Evolutionary conservation across 257 asterid species (phyloP), one percentile per base, ranked within the genome.

Genomic region (Linderniella brevidens): DNA sequence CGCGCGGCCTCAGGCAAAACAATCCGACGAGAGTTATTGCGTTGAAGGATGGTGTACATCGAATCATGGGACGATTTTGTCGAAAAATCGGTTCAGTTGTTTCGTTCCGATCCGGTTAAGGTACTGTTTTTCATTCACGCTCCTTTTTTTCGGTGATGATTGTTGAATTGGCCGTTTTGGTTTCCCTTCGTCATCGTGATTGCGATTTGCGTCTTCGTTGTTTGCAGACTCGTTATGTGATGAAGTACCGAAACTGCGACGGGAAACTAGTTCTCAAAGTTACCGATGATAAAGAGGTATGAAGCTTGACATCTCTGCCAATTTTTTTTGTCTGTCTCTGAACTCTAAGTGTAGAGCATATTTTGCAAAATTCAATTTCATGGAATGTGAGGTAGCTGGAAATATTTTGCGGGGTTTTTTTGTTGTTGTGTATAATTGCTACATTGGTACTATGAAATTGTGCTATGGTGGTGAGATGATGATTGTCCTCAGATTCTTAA

Each of bases 261-360:
- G 94, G 94, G 41, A 82, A 86, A 69, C 64, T 86, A 80, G 82
- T 86, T 45, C 83, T 86, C n/a, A 86, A 86, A 58, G 96, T 86
- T 54, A 82, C 94, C 9, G 87, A 79, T 55, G 74, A 86, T 63
- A 82, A 64, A 64, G 76, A 68, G 96, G 94, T 86, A 64, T 57
- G 40, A 0, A 11, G 41, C 29, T 55, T 52, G 54, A 19, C 19
- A 13, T 37, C 4, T 13, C 32, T 25, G 6, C 6, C 32, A 25
- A 17, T 11, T 7, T 17, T 46, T 48, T 14, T 0, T 25, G 12
- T n/a, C 8, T 36, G 32, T 25, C 10, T 17, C 41, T 17, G 20
- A 37, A 37, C 19, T 25, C 17, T 32, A 17, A 41, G 25, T 47
- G 46, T 19, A 8, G 11, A n/a, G 4, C n/a, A n/a, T 39, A 3